These are phyloP conservation scores for Mycena vitilis DNA, from an alignment of 768 basidiomycete genomes.

Conservation along the genomic window DNA sequence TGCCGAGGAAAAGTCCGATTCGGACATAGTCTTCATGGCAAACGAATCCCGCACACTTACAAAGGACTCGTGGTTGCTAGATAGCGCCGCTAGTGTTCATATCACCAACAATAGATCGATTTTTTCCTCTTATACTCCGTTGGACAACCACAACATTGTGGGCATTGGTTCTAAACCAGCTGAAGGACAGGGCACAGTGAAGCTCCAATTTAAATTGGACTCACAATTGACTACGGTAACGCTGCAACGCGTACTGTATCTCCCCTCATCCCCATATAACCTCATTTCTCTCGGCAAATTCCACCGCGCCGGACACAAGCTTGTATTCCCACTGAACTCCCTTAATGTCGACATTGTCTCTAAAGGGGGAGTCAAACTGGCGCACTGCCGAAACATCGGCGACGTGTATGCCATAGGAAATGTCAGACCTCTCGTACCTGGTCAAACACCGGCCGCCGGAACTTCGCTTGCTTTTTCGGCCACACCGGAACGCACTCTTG, in stretches of 20 bases:
- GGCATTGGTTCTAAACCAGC: not conserved
- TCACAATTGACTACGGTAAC: not conserved
- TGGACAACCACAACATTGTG: not conserved
- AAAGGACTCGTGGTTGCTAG: not conserved
- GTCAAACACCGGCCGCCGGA: not conserved
- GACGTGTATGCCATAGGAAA: conserved; percentile 17
- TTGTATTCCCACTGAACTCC: not conserved
- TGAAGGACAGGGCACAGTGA: not conserved
- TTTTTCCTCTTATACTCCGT: not conserved
- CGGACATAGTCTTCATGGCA: not conserved
- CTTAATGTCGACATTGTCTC: not conserved
- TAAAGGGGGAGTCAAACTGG: not conserved
- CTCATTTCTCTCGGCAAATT: conserved; percentile 11
- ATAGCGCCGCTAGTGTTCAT: not conserved
- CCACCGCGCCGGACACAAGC: conserved; percentile 1
- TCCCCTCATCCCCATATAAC: conserved; percentile 21
- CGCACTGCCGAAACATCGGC: conserved; percentile 11
- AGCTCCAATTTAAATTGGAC: not conserved
- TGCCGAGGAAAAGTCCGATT: not conserved
- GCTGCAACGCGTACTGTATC: conserved; percentile 6
- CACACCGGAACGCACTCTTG: not conserved
- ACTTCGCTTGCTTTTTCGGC: not conserved
- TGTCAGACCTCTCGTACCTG: not conserved
- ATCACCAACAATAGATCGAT: conserved; percentile 2
- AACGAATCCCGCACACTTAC: not conserved